These are phyloP conservation scores for Eucalyptus tenuipes DNA, from an alignment of 345 rosid species.

Conservation along the genomic window DNA sequence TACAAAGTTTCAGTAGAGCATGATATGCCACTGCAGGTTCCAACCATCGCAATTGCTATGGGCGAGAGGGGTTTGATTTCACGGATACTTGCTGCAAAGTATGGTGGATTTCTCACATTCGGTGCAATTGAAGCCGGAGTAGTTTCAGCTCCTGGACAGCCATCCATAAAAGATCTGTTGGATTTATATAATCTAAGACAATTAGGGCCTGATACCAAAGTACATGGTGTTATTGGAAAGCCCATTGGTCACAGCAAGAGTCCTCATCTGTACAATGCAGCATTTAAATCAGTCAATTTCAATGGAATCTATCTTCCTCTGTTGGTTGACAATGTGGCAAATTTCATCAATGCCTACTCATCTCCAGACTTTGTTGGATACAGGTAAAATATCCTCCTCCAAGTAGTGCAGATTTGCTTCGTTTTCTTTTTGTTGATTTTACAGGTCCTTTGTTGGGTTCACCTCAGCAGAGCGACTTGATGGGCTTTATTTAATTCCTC, in stretches of 20 bases:
- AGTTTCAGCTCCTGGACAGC: constrained; percentile 51
- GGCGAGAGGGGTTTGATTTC: constrained; percentile 54
- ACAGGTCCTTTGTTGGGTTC: neutral
- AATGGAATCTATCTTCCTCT: constrained; percentile 48
- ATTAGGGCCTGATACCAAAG: constrained; percentile 44
- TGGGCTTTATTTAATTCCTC: neutral
- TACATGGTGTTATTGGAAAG: constrained; percentile 55
- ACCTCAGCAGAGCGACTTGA: neutral
- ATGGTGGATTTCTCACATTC: constrained; percentile 50
- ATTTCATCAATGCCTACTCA: constrained; percentile 25
- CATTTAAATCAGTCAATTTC: constrained; percentile 34
- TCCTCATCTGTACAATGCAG: constrained; percentile 42
- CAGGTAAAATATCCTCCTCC: constrained; percentile 20
- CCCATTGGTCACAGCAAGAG: constrained; percentile 61
- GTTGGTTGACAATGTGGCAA: constrained; percentile 39
- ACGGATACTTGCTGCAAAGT: constrained; percentile 43
- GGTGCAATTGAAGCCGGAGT: constrained; percentile 38
- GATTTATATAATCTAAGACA: constrained; percentile 40
- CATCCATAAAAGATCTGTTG: constrained; percentile 34
- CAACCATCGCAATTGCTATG: constrained; percentile 50
- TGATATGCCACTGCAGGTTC: constrained; percentile 20
- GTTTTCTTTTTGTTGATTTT: neutral
- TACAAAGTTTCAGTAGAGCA: neutral
- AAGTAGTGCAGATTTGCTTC: neutral
- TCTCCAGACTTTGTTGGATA: constrained; percentile 44